A percentile compares a stretch with the other conserved stretches of the same genome.
These are phyloP conservation scores for Alternaria triticimaculans DNA, from an alignment of 2,329 filamentous ascomycete species.

Conservation along the genomic window DNA sequence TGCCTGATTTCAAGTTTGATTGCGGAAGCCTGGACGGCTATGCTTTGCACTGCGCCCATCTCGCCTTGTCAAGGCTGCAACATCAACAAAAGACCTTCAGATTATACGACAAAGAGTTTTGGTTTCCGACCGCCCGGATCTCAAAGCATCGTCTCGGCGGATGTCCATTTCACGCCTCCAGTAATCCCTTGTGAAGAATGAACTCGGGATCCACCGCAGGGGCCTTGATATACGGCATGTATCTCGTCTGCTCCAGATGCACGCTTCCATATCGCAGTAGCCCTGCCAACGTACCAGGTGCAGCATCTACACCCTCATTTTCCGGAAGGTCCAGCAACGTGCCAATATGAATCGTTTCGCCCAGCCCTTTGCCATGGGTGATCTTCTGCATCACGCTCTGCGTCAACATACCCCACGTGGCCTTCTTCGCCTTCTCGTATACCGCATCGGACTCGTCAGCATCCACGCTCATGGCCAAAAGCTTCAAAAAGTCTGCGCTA, in stretches of 20 bases:
- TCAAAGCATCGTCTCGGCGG: background rate
- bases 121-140: background rate
- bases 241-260: constrained; percentile 46
- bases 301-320: constrained; percentile 40
- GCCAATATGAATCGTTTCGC: constrained; percentile 32
- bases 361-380: constrained; percentile 43
- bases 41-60: background rate
- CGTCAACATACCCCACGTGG: constrained; percentile 40
- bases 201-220: constrained; percentile 9
- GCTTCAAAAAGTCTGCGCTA: constrained; percentile 34
- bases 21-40: background rate
- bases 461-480: constrained; percentile 31
- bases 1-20: background rate
- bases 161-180: constrained; percentile 11
- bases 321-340: constrained; percentile 41
- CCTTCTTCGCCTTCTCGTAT: constrained; percentile 37
- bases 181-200: constrained; percentile 30
- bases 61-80: background rate
- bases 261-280: constrained; percentile 46
- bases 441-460: constrained; percentile 31
- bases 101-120: background rate
- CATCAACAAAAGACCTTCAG: background rate
- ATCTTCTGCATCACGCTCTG: constrained; percentile 47
- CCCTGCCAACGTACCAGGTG: constrained; percentile 46
- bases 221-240: constrained; percentile 29